These are phyloP conservation scores for Barnettozyma wickerhamii DNA, from an alignment of 805 yeast species.

Conservation along the genomic window DNA sequence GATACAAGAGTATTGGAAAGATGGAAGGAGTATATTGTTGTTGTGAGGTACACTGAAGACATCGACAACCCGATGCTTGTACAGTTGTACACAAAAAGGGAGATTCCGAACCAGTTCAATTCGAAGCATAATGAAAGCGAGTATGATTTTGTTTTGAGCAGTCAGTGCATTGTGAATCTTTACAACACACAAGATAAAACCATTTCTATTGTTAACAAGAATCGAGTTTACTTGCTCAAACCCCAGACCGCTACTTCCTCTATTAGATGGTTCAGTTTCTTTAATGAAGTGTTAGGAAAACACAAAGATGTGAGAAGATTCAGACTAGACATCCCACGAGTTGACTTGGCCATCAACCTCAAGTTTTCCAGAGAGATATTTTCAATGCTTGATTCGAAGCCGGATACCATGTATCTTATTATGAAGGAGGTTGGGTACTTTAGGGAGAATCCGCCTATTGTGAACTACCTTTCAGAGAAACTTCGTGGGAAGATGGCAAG, in stretches of 20 bases:
- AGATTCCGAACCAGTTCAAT: conserved; percentile 24
- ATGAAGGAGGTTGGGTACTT: conserved; percentile 21
- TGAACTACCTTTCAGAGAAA: conserved; percentile 36
- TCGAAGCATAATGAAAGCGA: conserved; percentile 16
- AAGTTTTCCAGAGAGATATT: conserved; percentile 17
- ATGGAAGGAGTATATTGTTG: conserved; percentile 78
- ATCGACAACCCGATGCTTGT: conserved; percentile 48
- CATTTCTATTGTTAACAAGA: conserved; percentile 42
- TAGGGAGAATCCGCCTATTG: conserved; percentile 23
- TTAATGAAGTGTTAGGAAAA: conserved; percentile 43
- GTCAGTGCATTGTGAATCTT: conserved; percentile 39
- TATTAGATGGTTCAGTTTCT: conserved; percentile 58
- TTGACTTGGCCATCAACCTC: conserved; percentile 24
- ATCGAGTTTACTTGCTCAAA: conserved; percentile 48
- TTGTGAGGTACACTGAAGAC: conserved; percentile 59
- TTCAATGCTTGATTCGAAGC: conserved; percentile 3
- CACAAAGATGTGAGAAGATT: conserved; percentile 36
- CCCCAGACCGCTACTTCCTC: conserved; percentile 51
- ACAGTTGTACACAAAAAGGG: conserved; percentile 54
- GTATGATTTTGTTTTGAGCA: conserved; percentile 29
- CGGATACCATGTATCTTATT: background rate
- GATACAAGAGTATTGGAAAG: conserved; percentile 58
- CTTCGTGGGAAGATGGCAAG: conserved; percentile 32
- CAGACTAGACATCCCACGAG: conserved; percentile 42
- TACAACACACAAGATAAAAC: conserved; percentile 71